These are phyloP conservation scores for Pseudonitzschia multistriata DNA, from an alignment of 108 stramenopile species.

Conservation along the genomic window DNA sequence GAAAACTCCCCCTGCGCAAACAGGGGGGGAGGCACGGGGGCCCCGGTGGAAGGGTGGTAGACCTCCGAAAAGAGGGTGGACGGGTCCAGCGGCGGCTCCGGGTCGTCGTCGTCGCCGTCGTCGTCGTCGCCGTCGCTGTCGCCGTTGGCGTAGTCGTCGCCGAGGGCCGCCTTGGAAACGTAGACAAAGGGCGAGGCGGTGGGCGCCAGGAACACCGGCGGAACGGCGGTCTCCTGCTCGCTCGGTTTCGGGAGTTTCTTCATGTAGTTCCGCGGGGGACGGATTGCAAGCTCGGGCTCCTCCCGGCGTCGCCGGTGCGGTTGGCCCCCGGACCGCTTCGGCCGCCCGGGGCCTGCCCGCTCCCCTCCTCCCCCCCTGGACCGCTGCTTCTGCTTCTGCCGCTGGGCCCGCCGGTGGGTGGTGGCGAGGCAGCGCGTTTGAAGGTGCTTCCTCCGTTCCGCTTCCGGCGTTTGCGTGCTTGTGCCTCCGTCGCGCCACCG, in stretches of 20 bases:
- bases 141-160: slow-evolving; percentile 10
- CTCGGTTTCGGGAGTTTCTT: slow-evolving; percentile 1
- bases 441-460: not conserved
- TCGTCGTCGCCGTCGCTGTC: slow-evolving; percentile 6
- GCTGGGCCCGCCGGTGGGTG: not conserved
- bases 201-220: slow-evolving; percentile 29
- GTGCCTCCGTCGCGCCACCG: not conserved
- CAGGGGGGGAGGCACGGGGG: slow-evolving; percentile 25
- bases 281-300: not conserved
- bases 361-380: slow-evolving; percentile 3
- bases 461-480: no score
- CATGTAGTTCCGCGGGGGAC: slow-evolving; percentile 7
- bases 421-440: no score
- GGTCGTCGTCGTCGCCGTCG: slow-evolving; percentile 19
- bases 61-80: slow-evolving; percentile 18
- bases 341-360: no score
- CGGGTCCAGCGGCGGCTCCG: slow-evolving; percentile 8
- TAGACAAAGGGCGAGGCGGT: slow-evolving; percentile 52
- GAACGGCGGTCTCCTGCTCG: not conserved
- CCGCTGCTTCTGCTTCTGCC: not conserved
- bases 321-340: no score
- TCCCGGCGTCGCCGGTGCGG: not conserved
- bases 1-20: slow-evolving; percentile 45
- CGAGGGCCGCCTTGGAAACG: slow-evolving; percentile 29
- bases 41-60: not conserved